Percentiles rank a stretch among this genome's conserved stretches.
Conservation (phyloP, 169 alveolate species). For the Plasmodium cynomolgi region DNA sequence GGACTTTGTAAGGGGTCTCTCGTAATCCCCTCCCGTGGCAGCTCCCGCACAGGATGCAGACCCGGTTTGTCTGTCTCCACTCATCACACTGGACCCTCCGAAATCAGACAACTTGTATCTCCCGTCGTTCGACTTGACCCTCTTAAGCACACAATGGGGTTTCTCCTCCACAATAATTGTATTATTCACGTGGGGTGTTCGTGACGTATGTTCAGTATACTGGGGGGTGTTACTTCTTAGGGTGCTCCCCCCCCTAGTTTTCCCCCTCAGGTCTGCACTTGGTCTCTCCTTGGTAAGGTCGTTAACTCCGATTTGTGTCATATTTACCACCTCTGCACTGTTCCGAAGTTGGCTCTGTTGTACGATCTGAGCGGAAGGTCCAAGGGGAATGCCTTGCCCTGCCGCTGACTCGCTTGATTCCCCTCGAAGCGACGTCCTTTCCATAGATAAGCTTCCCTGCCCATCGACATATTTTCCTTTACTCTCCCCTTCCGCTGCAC, state of each 20-base stretch:
- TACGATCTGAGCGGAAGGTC: background rate
- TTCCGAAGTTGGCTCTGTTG: background rate
- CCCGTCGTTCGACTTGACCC: slow-evolving; percentile 17
- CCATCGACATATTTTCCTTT: background rate
- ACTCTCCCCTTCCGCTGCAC: background rate
- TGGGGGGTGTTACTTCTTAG: background rate
- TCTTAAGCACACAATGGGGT: slow-evolving; percentile 5
- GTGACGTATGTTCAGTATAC: background rate
- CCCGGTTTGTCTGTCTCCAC: background rate
- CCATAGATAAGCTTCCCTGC: background rate
- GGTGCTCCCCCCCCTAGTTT: background rate
- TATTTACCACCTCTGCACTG: background rate
- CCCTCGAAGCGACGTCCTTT: background rate
- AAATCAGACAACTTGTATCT: background rate
- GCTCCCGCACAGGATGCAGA: background rate
- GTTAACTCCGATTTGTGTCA: background rate
- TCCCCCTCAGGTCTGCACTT: background rate
- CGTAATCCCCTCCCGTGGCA: background rate
- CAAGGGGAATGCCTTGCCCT: background rate
- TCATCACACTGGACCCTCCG: background rate
- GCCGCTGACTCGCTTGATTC: background rate
- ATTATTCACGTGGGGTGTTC: background rate
- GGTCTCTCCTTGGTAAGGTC: background rate
- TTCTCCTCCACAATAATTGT: background rate
- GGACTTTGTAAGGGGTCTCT: slow-evolving; percentile 18